Evolutionary conservation across 371 early-diverging fungal genomes (phyloP).

Genomic region (Lichtheimia ramosa): DNA sequence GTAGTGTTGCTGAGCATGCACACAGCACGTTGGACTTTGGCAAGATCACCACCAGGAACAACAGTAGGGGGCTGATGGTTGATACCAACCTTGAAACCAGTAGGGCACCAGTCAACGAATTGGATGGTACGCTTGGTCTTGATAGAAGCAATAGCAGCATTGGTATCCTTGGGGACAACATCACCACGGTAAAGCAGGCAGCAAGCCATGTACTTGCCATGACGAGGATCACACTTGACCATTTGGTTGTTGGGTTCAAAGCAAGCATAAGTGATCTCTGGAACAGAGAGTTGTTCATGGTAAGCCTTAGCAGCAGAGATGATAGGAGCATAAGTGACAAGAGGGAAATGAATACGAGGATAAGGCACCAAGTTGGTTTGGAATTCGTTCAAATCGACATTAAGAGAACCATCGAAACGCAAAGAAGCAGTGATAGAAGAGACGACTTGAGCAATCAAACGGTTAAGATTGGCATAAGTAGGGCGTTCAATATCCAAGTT

Average conservation of each 20-base stretch:
- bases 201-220: slow-evolving; percentile 96
- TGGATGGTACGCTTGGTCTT: slow-evolving; percentile 90
- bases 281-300: slow-evolving; percentile 88
- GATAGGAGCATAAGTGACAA: slow-evolving; percentile 93
- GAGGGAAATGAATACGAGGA: slow-evolving; percentile 94
- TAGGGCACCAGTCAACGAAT: slow-evolving; percentile 98
- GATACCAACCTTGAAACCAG: slow-evolving; percentile 85
- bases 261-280: slow-evolving; percentile 89
- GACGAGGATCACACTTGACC: slow-evolving; percentile 93
- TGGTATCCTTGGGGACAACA: slow-evolving; percentile 84
- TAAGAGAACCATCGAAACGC: slow-evolving; percentile 95
- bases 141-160: slow-evolving; percentile 83
- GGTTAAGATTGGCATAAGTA: slow-evolving; percentile 95
- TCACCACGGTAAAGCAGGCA: slow-evolving; percentile 94
- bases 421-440: slow-evolving; percentile 99
- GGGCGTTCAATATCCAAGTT: slow-evolving; percentile 98
- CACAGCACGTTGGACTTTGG: slow-evolving; percentile 88
- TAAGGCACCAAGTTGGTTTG: slow-evolving; percentile 97
- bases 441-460: slow-evolving; percentile 98
- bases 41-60: slow-evolving; percentile 85
- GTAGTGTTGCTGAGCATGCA: slow-evolving; percentile 95
- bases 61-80: slow-evolving; percentile 87
- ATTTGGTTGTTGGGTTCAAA: slow-evolving; percentile 95
- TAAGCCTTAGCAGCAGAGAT: slow-evolving; percentile 86
- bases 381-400: slow-evolving; percentile 96